A percentile compares a stretch with the other conserved stretches of the same genome.
phyloP scores from a whole-genome alignment of 208 protist species.

The Strigomonas culicis region DNA sequence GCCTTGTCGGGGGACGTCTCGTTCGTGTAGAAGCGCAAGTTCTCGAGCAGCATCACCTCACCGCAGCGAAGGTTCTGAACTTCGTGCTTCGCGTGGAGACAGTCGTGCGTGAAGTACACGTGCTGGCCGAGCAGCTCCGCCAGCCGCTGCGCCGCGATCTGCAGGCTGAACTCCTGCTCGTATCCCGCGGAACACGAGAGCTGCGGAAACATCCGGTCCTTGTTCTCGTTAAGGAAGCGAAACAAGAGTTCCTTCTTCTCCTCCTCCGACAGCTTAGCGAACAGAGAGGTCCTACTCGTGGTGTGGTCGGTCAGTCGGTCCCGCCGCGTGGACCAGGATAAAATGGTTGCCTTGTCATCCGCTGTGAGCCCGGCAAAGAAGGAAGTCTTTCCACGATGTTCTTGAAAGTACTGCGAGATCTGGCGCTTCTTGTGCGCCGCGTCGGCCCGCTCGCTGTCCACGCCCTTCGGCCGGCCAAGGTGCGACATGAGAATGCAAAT shows the following conservation, averaged over 20 bases:
- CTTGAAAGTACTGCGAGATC: constrained; percentile 25
- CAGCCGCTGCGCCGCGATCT: constrained; percentile 90
- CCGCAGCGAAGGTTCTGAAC: constrained; percentile 60
- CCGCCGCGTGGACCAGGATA: constrained; percentile 43
- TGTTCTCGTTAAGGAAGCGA: constrained; percentile 58
- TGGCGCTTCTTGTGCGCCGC: constrained; percentile 26
- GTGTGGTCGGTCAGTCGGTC: constrained; percentile 38
- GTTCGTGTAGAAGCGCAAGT: constrained; percentile 98
- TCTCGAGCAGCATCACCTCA: constrained; percentile 98
- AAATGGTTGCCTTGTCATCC: constrained; percentile 61
- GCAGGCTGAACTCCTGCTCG: constrained; percentile 88
- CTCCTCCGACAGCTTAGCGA: constrained; percentile 55
- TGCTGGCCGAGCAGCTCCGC: constrained; percentile 87
- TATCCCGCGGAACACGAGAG: constrained; percentile 44
- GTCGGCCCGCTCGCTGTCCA: constrained; percentile 39
- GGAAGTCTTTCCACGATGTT: constrained; percentile 56
- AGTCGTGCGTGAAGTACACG: constrained; percentile 80
- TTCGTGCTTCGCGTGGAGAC: constrained; percentile 61
- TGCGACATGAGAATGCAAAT: constrained; percentile 95
- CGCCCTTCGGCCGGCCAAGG: constrained; percentile 96
- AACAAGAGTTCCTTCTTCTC: constrained; percentile 61
- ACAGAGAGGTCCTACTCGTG: constrained; percentile 58
- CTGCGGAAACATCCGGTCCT: constrained; percentile 50
- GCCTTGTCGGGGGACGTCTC: constrained; percentile 91
- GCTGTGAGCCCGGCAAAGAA: constrained; percentile 63